phyloP scores from a whole-genome alignment of 768 basidiomycete genomes.

The Trametopsis cervina region DNA sequence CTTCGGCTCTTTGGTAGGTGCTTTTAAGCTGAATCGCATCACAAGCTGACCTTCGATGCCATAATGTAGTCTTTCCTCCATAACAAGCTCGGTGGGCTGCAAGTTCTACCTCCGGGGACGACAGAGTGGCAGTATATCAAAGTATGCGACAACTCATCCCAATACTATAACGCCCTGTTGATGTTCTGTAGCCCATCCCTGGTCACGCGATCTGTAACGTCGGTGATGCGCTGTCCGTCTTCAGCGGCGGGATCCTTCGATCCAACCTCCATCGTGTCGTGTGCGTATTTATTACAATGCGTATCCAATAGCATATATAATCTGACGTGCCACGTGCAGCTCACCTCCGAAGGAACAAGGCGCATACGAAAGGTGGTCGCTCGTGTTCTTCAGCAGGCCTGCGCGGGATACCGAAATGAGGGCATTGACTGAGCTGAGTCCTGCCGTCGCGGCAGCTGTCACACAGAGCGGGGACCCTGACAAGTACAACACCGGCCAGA shows the following conservation, averaged over 20 bases:
- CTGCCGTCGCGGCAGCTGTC: slow-evolving; percentile 40
- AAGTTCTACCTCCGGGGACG: slow-evolving; percentile 55
- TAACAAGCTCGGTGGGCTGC: slow-evolving; percentile 63
- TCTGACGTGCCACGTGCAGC: slow-evolving; percentile 3
- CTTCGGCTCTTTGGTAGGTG: slow-evolving; percentile 25
- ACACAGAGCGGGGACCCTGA: slow-evolving; percentile 28
- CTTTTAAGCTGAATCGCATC: background rate
- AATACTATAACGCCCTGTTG: no score
- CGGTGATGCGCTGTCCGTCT: slow-evolving; percentile 51
- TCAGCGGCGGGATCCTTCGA: slow-evolving; percentile 60
- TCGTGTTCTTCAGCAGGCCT: slow-evolving; percentile 64
- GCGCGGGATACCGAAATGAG: slow-evolving; percentile 44
- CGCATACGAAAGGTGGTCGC: slow-evolving; percentile 50
- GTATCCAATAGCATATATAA: background rate
- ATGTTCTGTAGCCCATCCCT: slow-evolving; percentile 23
- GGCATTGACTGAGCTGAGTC: slow-evolving; percentile 45
- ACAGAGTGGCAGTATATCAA: slow-evolving; percentile 64
- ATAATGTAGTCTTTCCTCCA: slow-evolving; percentile 51
- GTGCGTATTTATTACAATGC: slow-evolving; percentile 24
- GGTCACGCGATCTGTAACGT: slow-evolving; percentile 30
- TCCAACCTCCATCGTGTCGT: slow-evolving; percentile 61
- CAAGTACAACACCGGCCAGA: slow-evolving; percentile 28
- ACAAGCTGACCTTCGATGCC: background rate
- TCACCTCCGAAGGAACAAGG: slow-evolving; percentile 55
- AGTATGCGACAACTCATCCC: slow-evolving; percentile 31